Evolutionary conservation across 2,329 filamentous ascomycete species (phyloP), one percentile per base, ranked within the genome.

Genomic region (Chrysoporthe puriensis): DNA sequence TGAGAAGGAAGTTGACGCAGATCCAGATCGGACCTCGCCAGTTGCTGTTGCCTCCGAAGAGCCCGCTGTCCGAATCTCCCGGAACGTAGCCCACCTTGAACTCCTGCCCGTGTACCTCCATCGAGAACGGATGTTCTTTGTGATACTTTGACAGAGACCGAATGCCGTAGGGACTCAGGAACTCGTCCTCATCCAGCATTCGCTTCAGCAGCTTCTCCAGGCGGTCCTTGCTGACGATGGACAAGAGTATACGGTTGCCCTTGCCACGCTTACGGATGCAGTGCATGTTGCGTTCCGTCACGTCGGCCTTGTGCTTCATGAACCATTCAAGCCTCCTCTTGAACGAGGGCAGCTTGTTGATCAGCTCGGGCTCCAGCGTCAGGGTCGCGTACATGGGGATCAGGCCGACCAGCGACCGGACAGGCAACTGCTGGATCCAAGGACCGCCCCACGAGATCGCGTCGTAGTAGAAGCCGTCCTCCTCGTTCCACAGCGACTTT

Each of bases 381-480:
- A 96, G 83, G 2, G 94, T 96, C 7, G 94, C 94, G 76, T 96
- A 98, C 13, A 98, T 87, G 1, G 95, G 95, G 71, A 98, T 98
- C 67, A 98, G 83, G 13, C 96, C 95, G 63, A 98, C 95, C 8
- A 98, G 87, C 18, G 95, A 98, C 68, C 94, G 87, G 63, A 98
- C 93, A 1, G 93, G 94, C 75, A 98, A 87, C 79, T 97, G 94
- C 75, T 97, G 93, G 64, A 92, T 92, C 90, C 91, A 97, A 8
- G 94, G 94, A 9, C 94, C 94, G 62, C 95, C 95, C 88, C 93
- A 98, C 1, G 94, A 96, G 71, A 98, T 98, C 36, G 95, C 95
- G 80, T 98, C 95, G 77, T 98, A 98, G 85, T 98, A 98, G 84
- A 98, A 98, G 66, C 93, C 94, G 78, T 98, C 95, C 70, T 97